phyloP scores from a whole-genome alignment of 2,329 filamentous ascomycete species.

The Drechslerella dactyloides region DNA sequence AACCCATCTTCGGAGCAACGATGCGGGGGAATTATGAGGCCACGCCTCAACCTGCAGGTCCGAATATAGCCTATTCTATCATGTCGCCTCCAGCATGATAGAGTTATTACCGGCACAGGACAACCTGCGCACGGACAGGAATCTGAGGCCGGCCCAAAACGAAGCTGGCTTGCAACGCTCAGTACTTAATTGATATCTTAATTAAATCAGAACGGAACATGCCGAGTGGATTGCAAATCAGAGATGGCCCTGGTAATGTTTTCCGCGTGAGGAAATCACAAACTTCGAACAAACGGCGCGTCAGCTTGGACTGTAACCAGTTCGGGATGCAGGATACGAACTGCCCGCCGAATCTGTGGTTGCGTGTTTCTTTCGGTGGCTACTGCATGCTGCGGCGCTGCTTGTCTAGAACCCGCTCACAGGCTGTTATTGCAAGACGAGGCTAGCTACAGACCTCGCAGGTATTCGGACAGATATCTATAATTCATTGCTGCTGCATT shows the following conservation, averaged over 20 bases:
- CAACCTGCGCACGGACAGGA: conserved; percentile 1
- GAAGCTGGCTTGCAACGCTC: neutral
- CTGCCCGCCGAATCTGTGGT: neutral
- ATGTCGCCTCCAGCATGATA: neutral
- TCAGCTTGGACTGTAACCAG: too few relatives aligned
- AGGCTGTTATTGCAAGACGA: neutral
- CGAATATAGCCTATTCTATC: conserved; percentile 6
- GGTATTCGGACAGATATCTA: neutral
- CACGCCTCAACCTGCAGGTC: neutral
- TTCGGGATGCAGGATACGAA: neutral
- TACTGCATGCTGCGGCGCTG: neutral
- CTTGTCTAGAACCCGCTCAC: neutral
- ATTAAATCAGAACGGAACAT: neutral
- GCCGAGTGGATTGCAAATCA: neutral
- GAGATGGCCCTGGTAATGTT: neutral
- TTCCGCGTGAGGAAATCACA: neutral
- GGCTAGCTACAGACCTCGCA: neutral
- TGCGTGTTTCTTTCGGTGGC: neutral
- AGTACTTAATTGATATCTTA: too few relatives aligned
- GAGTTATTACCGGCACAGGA: neutral
- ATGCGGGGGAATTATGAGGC: conserved; percentile 4
- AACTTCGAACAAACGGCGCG: neutral
- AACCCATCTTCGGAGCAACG: neutral
- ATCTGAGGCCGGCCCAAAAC: conserved; percentile 5
- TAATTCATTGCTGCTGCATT: too few relatives aligned